These are phyloP conservation scores for Backusella parvicylindrica DNA, from an alignment of 192 early-diverging fungal genomes.

Conservation along the genomic window DNA sequence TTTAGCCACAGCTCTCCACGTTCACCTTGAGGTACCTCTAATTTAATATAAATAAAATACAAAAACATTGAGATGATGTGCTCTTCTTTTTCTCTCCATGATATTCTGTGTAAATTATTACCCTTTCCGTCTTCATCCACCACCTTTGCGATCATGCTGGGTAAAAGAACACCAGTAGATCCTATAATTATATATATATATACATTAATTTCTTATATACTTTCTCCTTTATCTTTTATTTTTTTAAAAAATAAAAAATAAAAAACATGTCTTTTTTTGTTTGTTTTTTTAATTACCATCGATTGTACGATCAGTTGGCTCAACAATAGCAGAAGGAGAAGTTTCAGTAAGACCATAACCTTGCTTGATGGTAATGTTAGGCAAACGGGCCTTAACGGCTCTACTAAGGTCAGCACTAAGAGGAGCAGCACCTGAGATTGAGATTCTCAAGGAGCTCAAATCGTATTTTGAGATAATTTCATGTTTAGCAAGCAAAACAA, in stretches of 20 bases:
- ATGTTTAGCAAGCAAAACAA: conserved; percentile 62
- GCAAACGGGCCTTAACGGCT: conserved; percentile 33
- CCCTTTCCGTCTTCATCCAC: conserved; percentile 67
- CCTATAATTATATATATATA: conserved; percentile 22
- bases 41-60: background rate
- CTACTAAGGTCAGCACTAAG: conserved; percentile 47
- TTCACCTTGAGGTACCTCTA: conserved; percentile 50
- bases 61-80: background rate
- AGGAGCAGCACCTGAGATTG: conserved; percentile 68
- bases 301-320: conserved; percentile 23
- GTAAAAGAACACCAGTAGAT: conserved; percentile 68
- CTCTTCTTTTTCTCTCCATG: background rate
- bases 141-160: conserved; percentile 70
- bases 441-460: conserved; percentile 44
- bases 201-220: background rate
- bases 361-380: conserved; percentile 42
- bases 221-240: background rate
- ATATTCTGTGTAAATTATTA: conserved; percentile 1
- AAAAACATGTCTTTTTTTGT: too few species aligned
- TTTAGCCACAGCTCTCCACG: conserved; percentile 80
- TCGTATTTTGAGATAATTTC: conserved; percentile 62
- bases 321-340: conserved; percentile 47
- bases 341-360: conserved; percentile 77
- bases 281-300: conserved; percentile 28
- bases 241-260: background rate